Evolutionary conservation across 1,284 basidiomycete species (phyloP), one percentile per base, ranked within the genome.

Genomic region (Paramarasmius palmivorus): DNA sequence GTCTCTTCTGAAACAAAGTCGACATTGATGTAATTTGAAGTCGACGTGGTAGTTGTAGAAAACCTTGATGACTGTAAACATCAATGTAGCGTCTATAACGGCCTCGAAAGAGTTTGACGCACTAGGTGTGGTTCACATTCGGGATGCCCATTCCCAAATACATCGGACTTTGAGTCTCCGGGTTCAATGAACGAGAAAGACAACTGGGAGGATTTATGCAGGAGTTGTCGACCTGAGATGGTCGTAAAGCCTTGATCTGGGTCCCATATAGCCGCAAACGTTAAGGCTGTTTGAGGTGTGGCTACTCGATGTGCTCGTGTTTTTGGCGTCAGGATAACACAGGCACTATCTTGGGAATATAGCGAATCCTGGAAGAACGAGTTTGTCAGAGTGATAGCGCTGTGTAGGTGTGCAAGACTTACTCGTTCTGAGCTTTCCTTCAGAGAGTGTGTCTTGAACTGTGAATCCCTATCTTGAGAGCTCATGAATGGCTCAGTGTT

Each of bases 11-110:
- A 29, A 22, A 36, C 37, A 22, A 55, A 53, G 19, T 56, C 32
- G 8, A 75, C 69, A 39, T 75, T 70, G 48, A 79, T 63, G 56
- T 76, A 77, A 51, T 73, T 70, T 22, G 76, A 77, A 0, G 79
- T 80, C 10, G 79, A 78, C 1, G 75, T 77, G 4, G 79, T 79
- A 35, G 79, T 76, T 19, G 73, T 71, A 19, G 80, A 82, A 59
- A 82, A 82, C 3, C 73, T 69, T 4, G 80, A 82, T 52, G 63
- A 68, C 80, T 81, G 45, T 17, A 8, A 42, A 15, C 15, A 19
- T 34, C 3, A 35, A 34, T 22, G 9, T 10, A 35, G 22, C 10
- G 1, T 22, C 48, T n/a, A 42, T 17, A 19, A 23, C 14, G 12
- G 20, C n/a, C 3, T 22, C 19, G 17, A 39, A n/a, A 47, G 8